Percentiles rank a stretch among this genome's conserved stretches.
These are phyloP conservation scores for Raffaelea deltoideospora DNA, from an alignment of 2,329 filamentous ascomycete genomes.

Conservation along the genomic window DNA sequence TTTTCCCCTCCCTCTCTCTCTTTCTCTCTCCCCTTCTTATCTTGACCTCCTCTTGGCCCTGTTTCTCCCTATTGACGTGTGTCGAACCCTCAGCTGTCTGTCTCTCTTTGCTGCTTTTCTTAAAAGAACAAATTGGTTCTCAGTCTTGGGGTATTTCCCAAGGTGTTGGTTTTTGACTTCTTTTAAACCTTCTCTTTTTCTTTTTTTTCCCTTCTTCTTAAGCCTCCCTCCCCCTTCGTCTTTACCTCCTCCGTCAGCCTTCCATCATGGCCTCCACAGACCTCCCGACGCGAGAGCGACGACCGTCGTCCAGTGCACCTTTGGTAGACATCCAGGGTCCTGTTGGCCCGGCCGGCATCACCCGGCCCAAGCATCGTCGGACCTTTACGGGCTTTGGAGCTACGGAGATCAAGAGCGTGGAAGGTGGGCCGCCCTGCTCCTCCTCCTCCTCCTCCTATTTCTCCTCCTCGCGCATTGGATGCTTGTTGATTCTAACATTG, in stretches of 20 bases:
- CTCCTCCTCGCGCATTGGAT: too few species aligned
- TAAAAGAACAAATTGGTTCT: too few species aligned
- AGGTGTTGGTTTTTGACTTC: constrained; percentile 1
- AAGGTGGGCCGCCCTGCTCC: constrained; percentile 40
- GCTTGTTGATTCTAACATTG: neutral
- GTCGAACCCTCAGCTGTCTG: neutral
- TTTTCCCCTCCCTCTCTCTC: neutral
- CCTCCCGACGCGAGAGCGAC: constrained; percentile 53
- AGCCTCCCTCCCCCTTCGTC: neutral
- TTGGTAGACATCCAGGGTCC: constrained; percentile 77
- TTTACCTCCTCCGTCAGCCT: constrained; percentile 1
- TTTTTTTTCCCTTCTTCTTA: constrained; percentile 1
- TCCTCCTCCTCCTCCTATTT: neutral
- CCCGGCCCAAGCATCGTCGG: constrained; percentile 86
- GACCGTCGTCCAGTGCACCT: constrained; percentile 66
- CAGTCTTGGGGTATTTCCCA: neutral
- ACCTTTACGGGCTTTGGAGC: constrained; percentile 91
- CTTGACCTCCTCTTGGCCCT: neutral
- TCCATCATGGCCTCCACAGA: constrained; percentile 5
- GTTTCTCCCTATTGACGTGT: neutral
- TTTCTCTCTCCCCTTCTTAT: neutral
- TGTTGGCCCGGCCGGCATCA: constrained; percentile 71
- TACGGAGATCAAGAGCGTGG: constrained; percentile 81
- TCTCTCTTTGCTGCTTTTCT: neutral
- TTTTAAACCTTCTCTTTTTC: neutral